Percentiles rank a stretch among this genome's conserved stretches.
Evolutionary conservation across 164 flowering plant species (phyloP).

Genomic region (Aristolochia contorta): DNA sequence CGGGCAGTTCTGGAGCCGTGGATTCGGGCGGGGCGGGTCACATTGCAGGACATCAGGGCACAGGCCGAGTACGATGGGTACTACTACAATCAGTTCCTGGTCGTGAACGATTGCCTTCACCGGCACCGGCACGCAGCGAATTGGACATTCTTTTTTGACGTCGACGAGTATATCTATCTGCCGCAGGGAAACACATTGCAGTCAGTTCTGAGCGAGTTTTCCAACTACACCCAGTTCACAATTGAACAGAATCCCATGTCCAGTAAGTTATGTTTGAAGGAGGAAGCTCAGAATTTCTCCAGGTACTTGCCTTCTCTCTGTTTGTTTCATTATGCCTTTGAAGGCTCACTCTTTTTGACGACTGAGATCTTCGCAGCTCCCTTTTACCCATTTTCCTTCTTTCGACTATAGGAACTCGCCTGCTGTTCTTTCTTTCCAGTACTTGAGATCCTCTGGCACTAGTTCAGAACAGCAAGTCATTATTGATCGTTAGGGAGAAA

Average conservation of each 20-base stretch:
- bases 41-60: conserved; percentile 46
- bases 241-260: conserved; percentile 72
- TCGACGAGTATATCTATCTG: conserved; percentile 60
- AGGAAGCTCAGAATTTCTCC: conserved; percentile 24
- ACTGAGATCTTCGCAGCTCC: no score
- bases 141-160: conserved; percentile 63
- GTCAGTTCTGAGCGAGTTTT: conserved; percentile 34
- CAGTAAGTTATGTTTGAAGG: conserved; percentile 42
- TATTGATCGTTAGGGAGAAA: no score
- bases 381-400: no score
- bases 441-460: no score
- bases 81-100: conserved; percentile 53
- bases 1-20: conserved; percentile 50
- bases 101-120: conserved; percentile 61
- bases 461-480: no score
- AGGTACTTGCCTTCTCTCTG: conserved; percentile 9
- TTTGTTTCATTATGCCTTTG: no score
- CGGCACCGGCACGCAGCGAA: conserved; percentile 41
- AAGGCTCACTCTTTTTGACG: no score
- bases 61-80: conserved; percentile 52
- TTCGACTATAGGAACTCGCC: no score
- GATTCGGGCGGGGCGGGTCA: conserved; percentile 41
- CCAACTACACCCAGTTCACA: conserved; percentile 48
- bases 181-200: conserved; percentile 34
- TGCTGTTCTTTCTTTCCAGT: no score